Percentiles rank a stretch among this genome's conserved stretches.
Conservation (phyloP, 1,139 yeast species). For the Debaryomycetaceae sp. region DNA sequence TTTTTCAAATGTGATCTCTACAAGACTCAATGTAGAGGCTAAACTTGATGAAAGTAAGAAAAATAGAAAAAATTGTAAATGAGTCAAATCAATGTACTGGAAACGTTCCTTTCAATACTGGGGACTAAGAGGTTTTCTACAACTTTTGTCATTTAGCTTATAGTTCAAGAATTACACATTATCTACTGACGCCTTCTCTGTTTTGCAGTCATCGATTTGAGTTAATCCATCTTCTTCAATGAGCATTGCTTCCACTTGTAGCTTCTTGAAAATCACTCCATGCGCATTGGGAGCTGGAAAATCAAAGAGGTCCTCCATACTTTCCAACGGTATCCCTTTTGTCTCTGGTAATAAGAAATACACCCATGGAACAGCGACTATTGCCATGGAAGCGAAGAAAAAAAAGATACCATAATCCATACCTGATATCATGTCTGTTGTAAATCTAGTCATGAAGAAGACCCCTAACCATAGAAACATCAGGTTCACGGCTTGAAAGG, state of each 20-base stretch:
- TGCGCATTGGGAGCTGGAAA: constrained; percentile 30
- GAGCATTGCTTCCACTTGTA: constrained; percentile 12
- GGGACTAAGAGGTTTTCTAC: no score
- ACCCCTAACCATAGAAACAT: constrained; percentile 44
- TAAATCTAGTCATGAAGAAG: constrained; percentile 38
- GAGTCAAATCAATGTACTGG: no score
- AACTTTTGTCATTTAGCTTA: no score
- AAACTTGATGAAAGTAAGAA: no score
- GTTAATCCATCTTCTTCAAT: constrained; percentile 12
- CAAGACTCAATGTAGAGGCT: no score
- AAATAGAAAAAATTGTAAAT: no score
- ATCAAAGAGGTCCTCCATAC: constrained; percentile 40
- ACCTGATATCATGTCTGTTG: constrained; percentile 33
- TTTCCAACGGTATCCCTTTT: constrained; percentile 41
- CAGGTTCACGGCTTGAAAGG: constrained; percentile 42
- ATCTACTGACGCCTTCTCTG: not conserved
- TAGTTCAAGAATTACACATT: not conserved
- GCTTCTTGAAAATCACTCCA: constrained; percentile 18
- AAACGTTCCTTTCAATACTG: no score
- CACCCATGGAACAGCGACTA: constrained; percentile 33
- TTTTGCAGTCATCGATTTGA: constrained; percentile 1
- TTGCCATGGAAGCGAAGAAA: constrained; percentile 35
- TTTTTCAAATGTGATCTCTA: no score
- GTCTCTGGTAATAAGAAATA: constrained; percentile 39
- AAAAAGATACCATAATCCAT: constrained; percentile 42